Conservation (phyloP, 495 filamentous ascomycete species). For the Monascus purpureus region DNA sequence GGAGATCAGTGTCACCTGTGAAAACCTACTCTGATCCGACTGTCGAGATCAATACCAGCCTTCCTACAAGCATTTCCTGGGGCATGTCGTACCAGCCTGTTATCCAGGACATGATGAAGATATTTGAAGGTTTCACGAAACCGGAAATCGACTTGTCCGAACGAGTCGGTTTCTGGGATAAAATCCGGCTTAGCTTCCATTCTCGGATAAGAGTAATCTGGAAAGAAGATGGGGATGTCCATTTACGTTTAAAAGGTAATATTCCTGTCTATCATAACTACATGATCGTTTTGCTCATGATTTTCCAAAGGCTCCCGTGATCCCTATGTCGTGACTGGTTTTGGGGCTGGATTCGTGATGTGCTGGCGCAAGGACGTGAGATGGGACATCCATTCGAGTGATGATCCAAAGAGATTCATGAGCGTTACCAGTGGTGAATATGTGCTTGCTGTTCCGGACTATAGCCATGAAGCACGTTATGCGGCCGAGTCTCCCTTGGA, state of each 20-base stretch:
- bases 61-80: constrained; percentile 90
- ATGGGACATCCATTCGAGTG: constrained; percentile 67
- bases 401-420: constrained; percentile 88
- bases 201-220: constrained; percentile 80
- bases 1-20: constrained; percentile 81
- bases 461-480: constrained; percentile 71
- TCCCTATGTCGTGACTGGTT: constrained; percentile 83
- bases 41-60: constrained; percentile 82
- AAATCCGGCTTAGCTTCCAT: constrained; percentile 89
- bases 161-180: constrained; percentile 95
- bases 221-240: constrained; percentile 92
- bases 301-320: constrained; percentile 53
- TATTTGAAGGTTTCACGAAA: constrained; percentile 94
- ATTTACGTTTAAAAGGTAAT: constrained; percentile 72
- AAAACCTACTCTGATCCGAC: constrained; percentile 92
- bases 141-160: constrained; percentile 89
- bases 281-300: background rate
- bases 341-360: constrained; percentile 92
- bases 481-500: constrained; percentile 38
- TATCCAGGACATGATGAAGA: constrained; percentile 99
- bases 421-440: constrained; percentile 89
- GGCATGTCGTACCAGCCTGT: constrained; percentile 94
- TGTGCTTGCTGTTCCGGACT: constrained; percentile 85
- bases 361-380: constrained; percentile 89
- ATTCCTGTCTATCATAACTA: background rate